Evolutionary conservation across 2,329 filamentous ascomycete genomes (phyloP), one percentile per base, ranked within the genome.

Genomic region (Arthrobotrys entomopaga): DNA sequence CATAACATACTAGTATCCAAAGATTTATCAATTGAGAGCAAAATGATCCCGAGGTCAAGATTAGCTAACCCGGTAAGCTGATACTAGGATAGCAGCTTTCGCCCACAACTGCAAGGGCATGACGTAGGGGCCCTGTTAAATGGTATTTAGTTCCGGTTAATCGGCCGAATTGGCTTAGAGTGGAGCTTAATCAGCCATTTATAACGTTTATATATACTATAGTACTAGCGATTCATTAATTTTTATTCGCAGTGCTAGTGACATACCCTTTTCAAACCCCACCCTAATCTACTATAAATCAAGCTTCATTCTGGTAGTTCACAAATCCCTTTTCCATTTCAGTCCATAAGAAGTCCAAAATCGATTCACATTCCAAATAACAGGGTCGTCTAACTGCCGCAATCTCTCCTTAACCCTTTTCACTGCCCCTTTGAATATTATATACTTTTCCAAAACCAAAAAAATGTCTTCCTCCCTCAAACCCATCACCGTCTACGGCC

Each of bases 401-500:
- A 13, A 34, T 29, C 40, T 16, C 29, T 29, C 16, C 58, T 1
- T 19, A 15, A 46, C 4, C 15, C 8, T 49, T 20, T 26, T 19
- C 2, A 29, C 13, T 50, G 15, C 15, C 24, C 42, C 29, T 26
- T 26, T n/a, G 19, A 19, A 1, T 15, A 26, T 6, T 59, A 1
- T 15, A 46, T 15, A 50, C 0, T 50, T 19, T 46, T 52, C 48
- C 34, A 73, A 19, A n/a, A n/a, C n/a, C n/a, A n/a, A n/a, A n/a
- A n/a, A n/a, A 58, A 74, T 74, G 70, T 66, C 70, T 6, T 34
- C 29, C n/a, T 49, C 61, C 20, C 8, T 63, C 10, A 75, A 76
- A 22, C 77, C 77, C 26, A 77, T 79, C 58, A 78, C 76, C 16
- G n/a, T 78, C 38, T 78, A 73, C 61, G 46, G 64, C 60, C 75